Percentiles rank a stretch among this genome's conserved stretches.
phyloP scores from a whole-genome alignment of 1,284 basidiomycete genomes.

The Filobasidium uniguttulatum region DNA sequence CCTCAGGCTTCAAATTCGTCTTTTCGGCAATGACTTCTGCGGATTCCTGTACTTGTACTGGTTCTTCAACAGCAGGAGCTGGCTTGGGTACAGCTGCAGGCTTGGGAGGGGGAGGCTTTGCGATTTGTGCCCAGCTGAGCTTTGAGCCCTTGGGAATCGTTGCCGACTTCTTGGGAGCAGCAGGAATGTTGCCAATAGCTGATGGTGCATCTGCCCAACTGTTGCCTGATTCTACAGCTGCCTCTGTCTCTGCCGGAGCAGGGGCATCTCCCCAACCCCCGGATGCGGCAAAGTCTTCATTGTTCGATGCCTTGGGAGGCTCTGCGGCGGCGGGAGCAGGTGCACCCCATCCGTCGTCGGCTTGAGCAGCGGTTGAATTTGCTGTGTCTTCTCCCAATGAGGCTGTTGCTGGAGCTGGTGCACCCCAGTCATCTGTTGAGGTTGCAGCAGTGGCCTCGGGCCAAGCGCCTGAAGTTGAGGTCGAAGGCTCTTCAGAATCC shows the following conservation, averaged over 20 bases:
- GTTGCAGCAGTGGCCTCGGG: too few relatives aligned
- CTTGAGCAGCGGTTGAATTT: conserved; percentile 20
- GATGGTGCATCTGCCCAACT: conserved; percentile 23
- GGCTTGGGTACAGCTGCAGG: conserved; percentile 16
- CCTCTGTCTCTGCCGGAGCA: conserved; percentile 27
- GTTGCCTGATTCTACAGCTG: conserved; percentile 26
- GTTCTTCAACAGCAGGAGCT: conserved; percentile 6
- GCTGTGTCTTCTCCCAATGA: neutral
- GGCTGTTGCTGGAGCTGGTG: too few relatives aligned
- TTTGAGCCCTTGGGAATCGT: conserved; percentile 22
- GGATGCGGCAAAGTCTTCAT: conserved; percentile 28
- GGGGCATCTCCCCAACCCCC: conserved; percentile 32
- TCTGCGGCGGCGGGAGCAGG: conserved; percentile 6
- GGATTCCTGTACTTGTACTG: conserved; percentile 8
- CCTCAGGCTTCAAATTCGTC: conserved; percentile 17
- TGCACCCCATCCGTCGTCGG: conserved; percentile 17
- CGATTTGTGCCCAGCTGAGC: conserved; percentile 40
- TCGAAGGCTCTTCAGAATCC: conserved; percentile 17
- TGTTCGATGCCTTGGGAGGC: conserved; percentile 18
- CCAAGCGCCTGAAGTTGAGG: too few relatives aligned
- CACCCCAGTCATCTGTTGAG: too few relatives aligned
- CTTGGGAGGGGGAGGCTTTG: conserved; percentile 30
- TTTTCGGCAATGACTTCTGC: conserved; percentile 10
- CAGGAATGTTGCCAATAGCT: conserved; percentile 15
- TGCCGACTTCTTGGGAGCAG: conserved; percentile 20